Conservation (phyloP, 768 basidiomycete species). For the Leccinum pellstonianum region DNA sequence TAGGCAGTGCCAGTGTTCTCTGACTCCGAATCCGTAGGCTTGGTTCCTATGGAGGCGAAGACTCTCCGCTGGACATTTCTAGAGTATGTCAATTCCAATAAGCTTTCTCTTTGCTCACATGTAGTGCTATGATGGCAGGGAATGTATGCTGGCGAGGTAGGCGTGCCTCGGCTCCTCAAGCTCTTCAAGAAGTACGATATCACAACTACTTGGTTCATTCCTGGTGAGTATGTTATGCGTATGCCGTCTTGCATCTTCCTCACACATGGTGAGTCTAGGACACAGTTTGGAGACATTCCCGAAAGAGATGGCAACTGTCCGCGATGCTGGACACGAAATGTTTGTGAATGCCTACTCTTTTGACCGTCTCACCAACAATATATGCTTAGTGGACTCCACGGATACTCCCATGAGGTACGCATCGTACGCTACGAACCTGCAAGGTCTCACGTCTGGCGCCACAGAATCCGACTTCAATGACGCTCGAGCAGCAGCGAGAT, state of each 20-base stretch:
- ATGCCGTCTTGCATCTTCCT: not conserved
- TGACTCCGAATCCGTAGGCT: slow-evolving; percentile 41
- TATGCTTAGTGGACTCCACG: slow-evolving; percentile 54
- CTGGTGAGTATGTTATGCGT: slow-evolving; percentile 39
- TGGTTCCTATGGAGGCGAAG: slow-evolving; percentile 74
- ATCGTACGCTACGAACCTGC: not conserved
- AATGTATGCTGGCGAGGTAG: slow-evolving; percentile 76
- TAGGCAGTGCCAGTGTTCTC: not conserved
- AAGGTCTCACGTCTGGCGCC: not conserved
- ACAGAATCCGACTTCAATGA: slow-evolving; percentile 61
- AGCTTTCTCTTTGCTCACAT: not conserved
- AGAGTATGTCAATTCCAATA: slow-evolving; percentile 35
- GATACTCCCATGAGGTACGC: slow-evolving; percentile 66
- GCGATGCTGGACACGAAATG: slow-evolving; percentile 76
- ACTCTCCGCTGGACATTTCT: slow-evolving; percentile 68
- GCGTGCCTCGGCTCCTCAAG: slow-evolving; percentile 64
- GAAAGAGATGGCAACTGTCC: slow-evolving; percentile 61
- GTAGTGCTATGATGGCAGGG: slow-evolving; percentile 36
- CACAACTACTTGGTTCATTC: slow-evolving; percentile 74
- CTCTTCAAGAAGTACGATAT: slow-evolving; percentile 70
- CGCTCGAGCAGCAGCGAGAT: slow-evolving; percentile 64
- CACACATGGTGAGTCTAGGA: slow-evolving; percentile 34
- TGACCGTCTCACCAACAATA: not conserved
- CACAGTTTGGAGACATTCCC: slow-evolving; percentile 78
- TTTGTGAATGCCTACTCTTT: slow-evolving; percentile 21